phyloP scores from a whole-genome alignment of 2,329 filamentous ascomycete species.

The Colletotrichum euphorbiae region DNA sequence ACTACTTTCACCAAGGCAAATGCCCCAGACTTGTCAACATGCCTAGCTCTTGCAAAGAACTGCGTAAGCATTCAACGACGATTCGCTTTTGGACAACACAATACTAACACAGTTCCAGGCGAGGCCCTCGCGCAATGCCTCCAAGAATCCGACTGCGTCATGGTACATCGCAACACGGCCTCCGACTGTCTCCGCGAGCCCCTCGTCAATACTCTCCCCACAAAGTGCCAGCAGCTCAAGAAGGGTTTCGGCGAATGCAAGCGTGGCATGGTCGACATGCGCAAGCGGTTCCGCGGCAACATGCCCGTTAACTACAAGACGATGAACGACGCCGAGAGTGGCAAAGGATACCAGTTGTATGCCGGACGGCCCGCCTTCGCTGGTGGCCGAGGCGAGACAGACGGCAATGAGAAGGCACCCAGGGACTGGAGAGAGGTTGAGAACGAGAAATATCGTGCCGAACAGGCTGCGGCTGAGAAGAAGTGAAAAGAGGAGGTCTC shows the following conservation, averaged over 20 bases:
- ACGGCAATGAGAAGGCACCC: slow-evolving; percentile 72
- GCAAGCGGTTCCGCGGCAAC: slow-evolving; percentile 96
- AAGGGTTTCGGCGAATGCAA: slow-evolving; percentile 96
- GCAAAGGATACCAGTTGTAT: slow-evolving; percentile 78
- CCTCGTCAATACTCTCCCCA: slow-evolving; percentile 83
- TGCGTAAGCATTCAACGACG: slow-evolving; percentile 71
- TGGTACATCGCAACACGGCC: slow-evolving; percentile 88
- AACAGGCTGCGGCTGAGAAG: slow-evolving; percentile 46
- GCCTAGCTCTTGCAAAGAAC: slow-evolving; percentile 97
- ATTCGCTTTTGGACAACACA: neutral
- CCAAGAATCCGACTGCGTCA: slow-evolving; percentile 95
- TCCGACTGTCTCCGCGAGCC: slow-evolving; percentile 89
- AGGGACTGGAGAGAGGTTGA: slow-evolving; percentile 73
- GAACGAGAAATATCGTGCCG: slow-evolving; percentile 68
- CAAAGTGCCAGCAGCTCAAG: slow-evolving; percentile 90
- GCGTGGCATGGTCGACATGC: slow-evolving; percentile 97
- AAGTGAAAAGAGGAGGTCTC: slow-evolving; percentile 39
- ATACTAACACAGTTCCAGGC: slow-evolving; percentile 63
- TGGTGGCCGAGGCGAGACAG: slow-evolving; percentile 72
- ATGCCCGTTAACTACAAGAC: slow-evolving; percentile 78
- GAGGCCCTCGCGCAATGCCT: slow-evolving; percentile 94
- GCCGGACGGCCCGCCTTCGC: slow-evolving; percentile 79
- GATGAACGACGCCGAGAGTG: slow-evolving; percentile 70
- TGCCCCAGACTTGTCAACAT: slow-evolving; percentile 61
- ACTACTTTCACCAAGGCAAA: slow-evolving; percentile 34